These are phyloP conservation scores for Eucalyptus caleyi DNA, from an alignment of 345 rosid genomes.

Conservation along the genomic window DNA sequence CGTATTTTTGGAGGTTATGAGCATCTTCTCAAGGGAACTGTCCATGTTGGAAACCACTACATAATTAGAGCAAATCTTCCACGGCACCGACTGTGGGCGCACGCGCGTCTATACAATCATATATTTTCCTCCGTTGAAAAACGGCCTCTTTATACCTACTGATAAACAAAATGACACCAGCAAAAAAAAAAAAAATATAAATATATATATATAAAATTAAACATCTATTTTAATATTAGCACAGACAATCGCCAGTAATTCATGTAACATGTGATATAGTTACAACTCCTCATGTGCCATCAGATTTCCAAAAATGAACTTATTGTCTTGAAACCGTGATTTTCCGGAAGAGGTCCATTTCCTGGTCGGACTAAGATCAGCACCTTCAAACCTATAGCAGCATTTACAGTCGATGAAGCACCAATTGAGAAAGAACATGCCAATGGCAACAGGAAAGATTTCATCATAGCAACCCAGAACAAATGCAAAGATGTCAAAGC, in stretches of 20 bases:
- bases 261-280: background rate
- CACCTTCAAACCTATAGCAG: slow-evolving; percentile 42
- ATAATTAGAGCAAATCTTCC: background rate
- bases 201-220: background rate
- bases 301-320: slow-evolving; percentile 49
- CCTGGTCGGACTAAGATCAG: slow-evolving; percentile 58
- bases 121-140: background rate
- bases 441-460: background rate
- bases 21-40: background rate
- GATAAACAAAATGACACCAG: background rate
- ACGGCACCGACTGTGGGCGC: background rate
- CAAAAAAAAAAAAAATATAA: background rate
- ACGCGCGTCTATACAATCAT: background rate
- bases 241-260: background rate
- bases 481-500: background rate
- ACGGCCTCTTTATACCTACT: background rate
- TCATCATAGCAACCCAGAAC: background rate
- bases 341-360: slow-evolving; percentile 46
- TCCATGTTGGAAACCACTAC: background rate
- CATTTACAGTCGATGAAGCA: background rate
- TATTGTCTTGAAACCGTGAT: slow-evolving; percentile 55
- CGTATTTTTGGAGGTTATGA: background rate
- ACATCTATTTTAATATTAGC: background rate
- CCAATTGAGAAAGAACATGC: background rate
- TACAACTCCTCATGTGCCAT: background rate